Base-by-base conservation (phyloP, 2,329 filamentous ascomycete species). In the Stylonectria norvegica region DNA sequence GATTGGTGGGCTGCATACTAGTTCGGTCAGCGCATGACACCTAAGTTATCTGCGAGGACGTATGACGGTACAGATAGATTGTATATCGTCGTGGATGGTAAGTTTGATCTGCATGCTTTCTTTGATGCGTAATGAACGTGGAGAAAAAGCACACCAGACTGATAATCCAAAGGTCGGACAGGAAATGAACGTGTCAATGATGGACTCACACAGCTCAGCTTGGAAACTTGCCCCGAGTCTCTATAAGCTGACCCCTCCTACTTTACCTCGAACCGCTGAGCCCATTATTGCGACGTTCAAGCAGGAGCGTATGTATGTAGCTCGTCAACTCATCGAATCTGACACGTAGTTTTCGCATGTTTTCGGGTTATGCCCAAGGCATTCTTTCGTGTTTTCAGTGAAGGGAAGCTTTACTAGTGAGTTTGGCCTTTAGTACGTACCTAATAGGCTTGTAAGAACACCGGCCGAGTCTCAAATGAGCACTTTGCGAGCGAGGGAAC, bases 111-210 rank as follows among this genome's bases (percentile, higher is more conserved):
- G 12, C 22, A 25, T 12, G 22, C 23, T 22, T 34, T 18, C 32
- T 30, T 18, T 18, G 5, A 5, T 22, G 25, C 5, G 7, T 33
- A 5, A 15, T 9, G 8, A n/a, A 7, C 16, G 8, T 20, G 18
- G n/a, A n/a, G 32, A 9, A 14, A 20, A 57, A 20, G 46, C 83
- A 80, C 60, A 82, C 73, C 52, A 55, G 67, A 76, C 57, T 69
- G 72, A 7, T 67, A 28, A 25, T 0, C 81, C 81, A 5, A 85
- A 85, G 55, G 81, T 79, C 1, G 81, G 81, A 1, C 81, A 85
- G 57, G 83, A 83, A 7, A 86, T 86, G 82, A 87, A 87, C 47
- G 77, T 85, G 3, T 77, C 71, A 20, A 81, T 87, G 72, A 81
- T 85, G 51, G 83, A 87, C 57, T 62, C 47, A 1, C 57, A 51